Conservation (phyloP, 2,329 filamentous ascomycete species). For the Claviceps africana region DNA sequence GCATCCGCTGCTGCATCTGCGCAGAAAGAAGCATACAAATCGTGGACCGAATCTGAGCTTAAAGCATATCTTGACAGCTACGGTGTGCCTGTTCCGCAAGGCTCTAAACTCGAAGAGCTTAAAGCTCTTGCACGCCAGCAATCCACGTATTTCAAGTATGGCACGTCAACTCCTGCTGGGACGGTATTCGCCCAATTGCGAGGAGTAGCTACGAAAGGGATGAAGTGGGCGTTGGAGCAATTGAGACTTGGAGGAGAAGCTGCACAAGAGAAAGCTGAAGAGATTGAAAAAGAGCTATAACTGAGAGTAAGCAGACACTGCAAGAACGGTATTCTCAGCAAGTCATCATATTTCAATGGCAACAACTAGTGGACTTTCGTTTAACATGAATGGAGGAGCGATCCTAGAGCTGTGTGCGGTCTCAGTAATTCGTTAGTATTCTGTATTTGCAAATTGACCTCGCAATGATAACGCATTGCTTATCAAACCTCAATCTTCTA, state of each 20-base stretch:
- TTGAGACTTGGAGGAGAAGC: conserved; percentile 32
- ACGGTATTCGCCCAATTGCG: conserved; percentile 52
- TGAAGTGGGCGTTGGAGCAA: conserved; percentile 38
- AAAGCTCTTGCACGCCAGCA: conserved; percentile 59
- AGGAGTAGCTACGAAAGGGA: conserved; percentile 31
- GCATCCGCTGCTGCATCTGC: conserved; percentile 48
- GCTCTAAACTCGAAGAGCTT: conserved; percentile 53
- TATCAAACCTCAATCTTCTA: no score
- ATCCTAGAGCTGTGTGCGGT: no score
- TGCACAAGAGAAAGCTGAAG: conserved; percentile 32
- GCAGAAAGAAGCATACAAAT: conserved; percentile 55
- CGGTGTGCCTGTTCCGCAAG: conserved; percentile 53
- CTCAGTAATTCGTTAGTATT: background rate
- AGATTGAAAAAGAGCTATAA: conserved; percentile 14
- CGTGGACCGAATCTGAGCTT: conserved; percentile 59
- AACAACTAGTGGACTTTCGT: no score
- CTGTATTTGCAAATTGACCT: background rate
- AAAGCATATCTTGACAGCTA: conserved; percentile 72
- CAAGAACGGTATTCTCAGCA: background rate
- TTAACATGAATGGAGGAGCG: no score
- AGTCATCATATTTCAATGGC: background rate
- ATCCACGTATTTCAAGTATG: conserved; percentile 63
- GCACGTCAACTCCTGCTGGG: conserved; percentile 49
- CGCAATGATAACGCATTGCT: no score
- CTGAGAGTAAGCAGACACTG: background rate